Evolutionary conservation across 495 filamentous ascomycete species (phyloP), one percentile per base, ranked within the genome.

Genomic region (Penicillium crystallinum): DNA sequence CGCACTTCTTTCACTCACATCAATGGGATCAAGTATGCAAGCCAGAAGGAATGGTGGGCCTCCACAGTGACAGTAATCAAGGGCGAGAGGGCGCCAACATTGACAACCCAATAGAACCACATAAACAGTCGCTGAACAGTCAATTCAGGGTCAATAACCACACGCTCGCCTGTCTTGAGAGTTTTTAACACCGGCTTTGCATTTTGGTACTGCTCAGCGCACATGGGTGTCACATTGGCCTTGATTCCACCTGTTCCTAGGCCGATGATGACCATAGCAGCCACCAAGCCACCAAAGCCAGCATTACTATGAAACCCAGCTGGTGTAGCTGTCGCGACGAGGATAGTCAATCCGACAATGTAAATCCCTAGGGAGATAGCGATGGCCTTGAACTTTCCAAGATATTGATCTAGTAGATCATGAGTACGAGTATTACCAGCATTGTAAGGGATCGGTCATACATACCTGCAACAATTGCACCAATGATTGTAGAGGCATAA

Each of bases 131-230:
- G 46, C 43, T 57, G 47, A 4, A 55, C 34, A 8, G 84, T 87
- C n/a, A 85, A 65, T 19, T 75, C 72, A 0, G 81, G 83, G 43
- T 87, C 82, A 8, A 85, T 69, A 53, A 87, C 79, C 30, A 86
- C 82, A 19, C 75, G 68, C 55, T 84, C 79, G 41, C 82, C 82
- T 19, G 56, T 66, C 21, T 69, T 58, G 5, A 75, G 58, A 1
- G 70, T 74, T 34, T 64, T 62, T 21, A 80, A 57, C 4, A 61
- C 35, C 33, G 59, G 53, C 54, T 68, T 27, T 54, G 56, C 40
- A 54, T 55, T 56, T 36, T 66, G 67, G 27, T 83, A 36, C 79
- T 86, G 42, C 25, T 64, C 61, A 15, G 57, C 57, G n/a, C 59
- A 55, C 68, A 81, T 65, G 4, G 81, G 81, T 12, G 77, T 80